Conservation (phyloP, 495 filamentous ascomycete species). For the Rusavskia elegans region DNA sequence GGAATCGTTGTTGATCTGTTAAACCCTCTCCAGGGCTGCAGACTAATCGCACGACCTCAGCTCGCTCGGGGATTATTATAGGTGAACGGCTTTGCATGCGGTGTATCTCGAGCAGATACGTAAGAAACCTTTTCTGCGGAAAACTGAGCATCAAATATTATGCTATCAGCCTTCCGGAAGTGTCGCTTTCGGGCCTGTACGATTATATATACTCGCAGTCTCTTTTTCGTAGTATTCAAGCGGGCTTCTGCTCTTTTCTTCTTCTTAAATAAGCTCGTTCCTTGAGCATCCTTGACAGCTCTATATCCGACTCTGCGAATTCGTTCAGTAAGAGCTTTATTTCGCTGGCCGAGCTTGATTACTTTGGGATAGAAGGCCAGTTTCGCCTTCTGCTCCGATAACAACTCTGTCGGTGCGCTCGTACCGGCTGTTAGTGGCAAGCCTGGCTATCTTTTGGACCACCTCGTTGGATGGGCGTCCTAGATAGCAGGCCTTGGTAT, state of each 20-base stretch:
- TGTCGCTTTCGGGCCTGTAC: constrained; percentile 3
- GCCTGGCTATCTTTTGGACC: constrained; percentile 5
- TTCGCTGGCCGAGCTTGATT: background rate
- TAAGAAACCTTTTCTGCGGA: background rate
- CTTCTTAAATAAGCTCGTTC: constrained; percentile 4
- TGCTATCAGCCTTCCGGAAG: constrained; percentile 1
- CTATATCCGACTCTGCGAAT: constrained; percentile 2
- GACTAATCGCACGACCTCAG: background rate
- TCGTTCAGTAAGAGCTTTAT: constrained; percentile 2
- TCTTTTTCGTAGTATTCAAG: no score
- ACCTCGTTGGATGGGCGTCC: constrained; percentile 3
- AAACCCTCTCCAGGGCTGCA: background rate
- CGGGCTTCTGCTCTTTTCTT: constrained; percentile 2
- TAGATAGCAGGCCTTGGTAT: constrained; percentile 3
- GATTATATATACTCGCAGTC: background rate
- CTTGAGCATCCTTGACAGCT: constrained; percentile 1
- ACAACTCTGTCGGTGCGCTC: no score
- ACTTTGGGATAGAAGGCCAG: no score
- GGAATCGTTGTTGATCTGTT: background rate
- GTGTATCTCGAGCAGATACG: background rate
- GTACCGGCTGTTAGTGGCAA: constrained; percentile 1
- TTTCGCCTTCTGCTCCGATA: no score
- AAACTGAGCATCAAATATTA: background rate
- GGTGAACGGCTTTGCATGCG: background rate
- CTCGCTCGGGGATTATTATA: background rate